A percentile compares a stretch with the other conserved stretches of the same genome.
Evolutionary conservation across 2,329 filamentous ascomycete species (phyloP).

Genomic region (Xylaria sp.): DNA sequence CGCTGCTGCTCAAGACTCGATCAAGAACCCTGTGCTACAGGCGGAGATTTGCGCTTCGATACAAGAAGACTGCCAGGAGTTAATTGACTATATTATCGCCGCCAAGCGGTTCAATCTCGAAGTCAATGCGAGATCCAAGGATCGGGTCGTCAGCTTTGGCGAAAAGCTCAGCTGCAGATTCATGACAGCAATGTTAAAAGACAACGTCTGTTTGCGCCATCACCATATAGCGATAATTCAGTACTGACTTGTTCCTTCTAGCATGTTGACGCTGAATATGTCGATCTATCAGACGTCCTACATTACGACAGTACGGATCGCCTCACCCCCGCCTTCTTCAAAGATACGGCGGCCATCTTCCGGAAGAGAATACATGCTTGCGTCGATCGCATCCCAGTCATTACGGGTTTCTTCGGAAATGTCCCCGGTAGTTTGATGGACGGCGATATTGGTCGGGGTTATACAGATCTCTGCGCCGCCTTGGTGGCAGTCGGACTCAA

Average conservation of each 20-base stretch:
- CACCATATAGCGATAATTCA: neutral
- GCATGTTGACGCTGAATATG: constrained; percentile 79
- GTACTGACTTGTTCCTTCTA: constrained; percentile 34
- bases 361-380: constrained; percentile 60
- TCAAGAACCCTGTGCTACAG: constrained; percentile 53
- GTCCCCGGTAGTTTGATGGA: constrained; percentile 88
- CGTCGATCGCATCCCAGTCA: constrained; percentile 63
- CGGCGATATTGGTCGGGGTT: constrained; percentile 84
- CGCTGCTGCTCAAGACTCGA: constrained; percentile 59
- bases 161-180: constrained; percentile 94
- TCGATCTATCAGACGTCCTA: constrained; percentile 81
- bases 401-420: constrained; percentile 92
- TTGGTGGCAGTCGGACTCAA: constrained; percentile 83
- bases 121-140: constrained; percentile 72
- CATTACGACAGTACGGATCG: constrained; percentile 57
- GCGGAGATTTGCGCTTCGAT: constrained; percentile 60
- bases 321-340: constrained; percentile 66
- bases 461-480: constrained; percentile 93
- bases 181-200: constrained; percentile 78
- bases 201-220: constrained; percentile 46
- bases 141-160: constrained; percentile 87
- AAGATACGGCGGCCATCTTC: constrained; percentile 55
- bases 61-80: constrained; percentile 70
- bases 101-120: constrained; percentile 64
- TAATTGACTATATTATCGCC: constrained; percentile 66